Conservation (phyloP, 371 early-diverging fungal species). For the Lichtheimia hyalospora region DNA sequence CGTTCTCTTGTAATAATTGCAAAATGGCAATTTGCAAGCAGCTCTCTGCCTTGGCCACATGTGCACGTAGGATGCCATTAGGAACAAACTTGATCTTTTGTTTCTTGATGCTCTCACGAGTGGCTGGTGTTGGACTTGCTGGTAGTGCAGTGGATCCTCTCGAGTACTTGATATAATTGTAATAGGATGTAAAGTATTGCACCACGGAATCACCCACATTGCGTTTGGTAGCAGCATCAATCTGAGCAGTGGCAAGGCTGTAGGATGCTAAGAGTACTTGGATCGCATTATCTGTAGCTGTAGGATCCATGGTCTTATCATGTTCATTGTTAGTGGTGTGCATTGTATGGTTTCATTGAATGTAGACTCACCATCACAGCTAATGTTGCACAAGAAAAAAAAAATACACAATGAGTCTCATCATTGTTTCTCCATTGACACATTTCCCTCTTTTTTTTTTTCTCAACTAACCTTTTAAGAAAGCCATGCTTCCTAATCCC, state of each 20-base stretch:
- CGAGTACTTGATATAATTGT: conserved; percentile 47
- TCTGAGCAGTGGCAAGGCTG: conserved; percentile 57
- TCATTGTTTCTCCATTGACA: neutral
- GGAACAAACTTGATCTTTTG: conserved; percentile 43
- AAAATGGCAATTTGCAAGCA: conserved; percentile 61
- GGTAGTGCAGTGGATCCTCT: conserved; percentile 33
- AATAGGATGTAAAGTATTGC: conserved; percentile 41
- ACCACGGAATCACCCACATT: conserved; percentile 43
- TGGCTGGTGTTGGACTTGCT: conserved; percentile 41
- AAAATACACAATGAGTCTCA: neutral
- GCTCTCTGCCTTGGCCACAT: conserved; percentile 61
- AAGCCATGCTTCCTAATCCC: conserved; percentile 51
- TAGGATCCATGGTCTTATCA: conserved; percentile 26
- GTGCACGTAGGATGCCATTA: conserved; percentile 63
- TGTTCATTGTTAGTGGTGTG: neutral
- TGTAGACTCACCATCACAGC: conserved; percentile 29
- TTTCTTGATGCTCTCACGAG: conserved; percentile 28
- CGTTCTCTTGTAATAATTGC: conserved; percentile 58
- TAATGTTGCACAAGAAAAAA: conserved; percentile 1
- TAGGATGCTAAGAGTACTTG: conserved; percentile 51
- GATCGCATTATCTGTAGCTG: conserved; percentile 57
- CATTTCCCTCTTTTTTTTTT: too few species aligned
- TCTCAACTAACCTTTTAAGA: conserved; percentile 47
- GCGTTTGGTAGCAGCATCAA: conserved; percentile 60
- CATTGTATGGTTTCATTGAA: neutral